Percentiles rank a stretch among this genome's conserved stretches.
Evolutionary conservation across 768 basidiomycete species (phyloP).

Genomic region (Kwoniella pini): DNA sequence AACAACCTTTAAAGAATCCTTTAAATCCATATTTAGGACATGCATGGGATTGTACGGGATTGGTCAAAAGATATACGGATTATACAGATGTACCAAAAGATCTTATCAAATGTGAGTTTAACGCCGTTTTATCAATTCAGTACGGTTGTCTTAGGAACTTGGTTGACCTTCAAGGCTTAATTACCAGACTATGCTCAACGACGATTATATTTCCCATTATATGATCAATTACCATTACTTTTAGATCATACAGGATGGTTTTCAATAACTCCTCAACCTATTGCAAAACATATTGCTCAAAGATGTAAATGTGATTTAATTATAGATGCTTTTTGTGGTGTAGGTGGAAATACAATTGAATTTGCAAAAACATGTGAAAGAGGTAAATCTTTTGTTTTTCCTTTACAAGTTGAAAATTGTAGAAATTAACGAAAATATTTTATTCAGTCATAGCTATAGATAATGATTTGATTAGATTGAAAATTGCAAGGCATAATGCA

Average conservation of each 20-base stretch:
- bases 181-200: constrained; percentile 80
- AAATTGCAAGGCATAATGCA: constrained; percentile 90
- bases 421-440: too few relatives aligned
- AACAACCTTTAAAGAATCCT: constrained; percentile 1
- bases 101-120: constrained; percentile 74
- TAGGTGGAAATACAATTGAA: constrained; percentile 95
- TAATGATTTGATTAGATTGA: constrained; percentile 76
- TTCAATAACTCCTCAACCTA: constrained; percentile 87
- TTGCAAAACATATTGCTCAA: constrained; percentile 92
- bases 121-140: neutral
- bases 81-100: constrained; percentile 71
- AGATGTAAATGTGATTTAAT: constrained; percentile 62
- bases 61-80: constrained; percentile 71
- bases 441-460: constrained; percentile 89
- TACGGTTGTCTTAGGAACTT: neutral
- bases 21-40: constrained; percentile 28
- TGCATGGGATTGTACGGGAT: constrained; percentile 65
- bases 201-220: constrained; percentile 72
- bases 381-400: constrained; percentile 61
- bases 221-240: constrained; percentile 76
- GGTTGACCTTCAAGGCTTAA: too few relatives aligned
- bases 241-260: constrained; percentile 98
- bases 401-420: neutral
- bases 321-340: constrained; percentile 89
- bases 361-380: constrained; percentile 94